Base-by-base conservation (phyloP, 1,139 yeast genomes). In the Taiozyma sp. region DNA sequence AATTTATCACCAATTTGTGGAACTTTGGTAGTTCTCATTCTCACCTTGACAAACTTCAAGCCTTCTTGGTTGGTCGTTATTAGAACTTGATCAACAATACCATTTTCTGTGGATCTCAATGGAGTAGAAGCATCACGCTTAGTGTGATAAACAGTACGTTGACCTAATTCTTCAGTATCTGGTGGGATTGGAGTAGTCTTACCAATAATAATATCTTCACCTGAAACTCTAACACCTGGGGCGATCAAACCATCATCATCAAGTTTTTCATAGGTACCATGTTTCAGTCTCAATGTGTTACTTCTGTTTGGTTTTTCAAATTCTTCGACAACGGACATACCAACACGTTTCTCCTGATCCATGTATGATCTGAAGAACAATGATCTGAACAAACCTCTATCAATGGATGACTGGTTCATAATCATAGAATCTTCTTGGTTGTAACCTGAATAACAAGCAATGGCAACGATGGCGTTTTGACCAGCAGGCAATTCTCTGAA, bases 361-460 rank as follows among this genome's bases (percentile, higher is more conserved):
- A 92, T 92, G 70, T 93, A 95, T 2, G 98, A 89, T 71, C 99
- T 81, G 76, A 92, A 95, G 73, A 93, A 93, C 67, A 93, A 78
- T 24, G 97, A 91, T 74, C 99, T 79, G 76, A 93, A 93, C 63
- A 93, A 76, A 50, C 99, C 99, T 66, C 99, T 80, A 70, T 93
- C 99, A 66, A 93, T 93, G 40, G 97, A 88, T 27, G 96, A 87
- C 75, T 93, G 99, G 71, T 93, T 93, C 99, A 93, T 93, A 76
- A 93, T 93, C 96, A 93, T 91, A 46, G 99, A 95, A 87, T 93
- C 99, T 87, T 93, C 99, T 79, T 93, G 99, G 72, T 93, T 93
- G 73, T 93, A 93, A 68, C 99, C 99, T 44, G 96, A 88, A 73
- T 93, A 93, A 80, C 99, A 95, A 43, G 96, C 81, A 78, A 93